Percentiles rank a stretch among this genome's conserved stretches.
Evolutionary conservation across 352 stramenopile species (phyloP).

Genomic region (Pilasporangium apinafurcum): DNA sequence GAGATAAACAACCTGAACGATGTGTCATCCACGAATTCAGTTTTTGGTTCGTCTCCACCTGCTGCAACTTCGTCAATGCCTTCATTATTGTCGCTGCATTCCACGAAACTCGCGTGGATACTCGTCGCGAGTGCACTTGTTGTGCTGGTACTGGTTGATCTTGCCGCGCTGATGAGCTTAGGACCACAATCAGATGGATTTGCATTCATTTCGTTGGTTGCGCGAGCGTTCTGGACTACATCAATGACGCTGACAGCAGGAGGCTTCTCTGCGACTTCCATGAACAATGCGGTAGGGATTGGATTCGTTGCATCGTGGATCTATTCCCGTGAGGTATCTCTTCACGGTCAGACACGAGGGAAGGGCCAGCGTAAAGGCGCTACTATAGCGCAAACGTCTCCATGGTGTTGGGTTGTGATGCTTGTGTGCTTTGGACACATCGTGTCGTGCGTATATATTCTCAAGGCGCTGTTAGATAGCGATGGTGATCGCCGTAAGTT

Average conservation of each 20-base stretch:
- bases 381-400: background rate
- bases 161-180: slow-evolving; percentile 31
- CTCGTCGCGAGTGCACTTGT: slow-evolving; percentile 24
- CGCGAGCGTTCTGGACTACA: too few relatives aligned
- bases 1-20: too few relatives aligned
- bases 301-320: slow-evolving; percentile 47
- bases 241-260: too few relatives aligned
- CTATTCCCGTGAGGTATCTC: slow-evolving; percentile 28
- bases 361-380: too few relatives aligned
- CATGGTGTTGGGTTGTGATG: slow-evolving; percentile 8
- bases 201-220: slow-evolving; percentile 11
- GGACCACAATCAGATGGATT: slow-evolving; percentile 19
- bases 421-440: slow-evolving; percentile 52
- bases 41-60: slow-evolving; percentile 14
- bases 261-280: slow-evolving; percentile 15
- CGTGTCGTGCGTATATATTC: slow-evolving; percentile 52
- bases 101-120: slow-evolving; percentile 40
- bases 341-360: background rate
- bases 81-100: too few relatives aligned
- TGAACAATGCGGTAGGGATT: slow-evolving; percentile 48
- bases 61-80: too few relatives aligned
- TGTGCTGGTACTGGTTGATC: slow-evolving; percentile 51
- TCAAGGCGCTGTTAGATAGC: slow-evolving; percentile 67
- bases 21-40: background rate
- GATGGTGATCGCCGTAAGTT: slow-evolving; percentile 61